phyloP scores from a whole-genome alignment of 768 basidiomycete genomes.

The Rhodotorula paludigena region DNA sequence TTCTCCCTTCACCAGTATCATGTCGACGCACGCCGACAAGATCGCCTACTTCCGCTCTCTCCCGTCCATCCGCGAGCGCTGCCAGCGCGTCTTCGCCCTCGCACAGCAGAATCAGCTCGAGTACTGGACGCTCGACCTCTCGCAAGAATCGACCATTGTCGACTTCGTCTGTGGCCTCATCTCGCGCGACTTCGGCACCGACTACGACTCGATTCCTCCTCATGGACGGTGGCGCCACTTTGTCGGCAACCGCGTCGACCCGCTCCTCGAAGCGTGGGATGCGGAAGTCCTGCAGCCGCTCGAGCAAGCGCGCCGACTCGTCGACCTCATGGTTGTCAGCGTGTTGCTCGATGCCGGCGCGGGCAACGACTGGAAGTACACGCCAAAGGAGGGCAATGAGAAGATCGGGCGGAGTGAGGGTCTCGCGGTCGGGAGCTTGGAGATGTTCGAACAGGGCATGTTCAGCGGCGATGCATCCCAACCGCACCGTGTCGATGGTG shows the following conservation, averaged over 20 bases:
- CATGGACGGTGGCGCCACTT: conserved; percentile 81
- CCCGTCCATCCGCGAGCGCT: conserved; percentile 83
- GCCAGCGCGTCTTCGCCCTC: conserved; percentile 68
- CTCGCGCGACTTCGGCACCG: conserved; percentile 66
- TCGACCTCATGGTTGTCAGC: conserved; percentile 85
- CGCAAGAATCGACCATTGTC: conserved; percentile 59
- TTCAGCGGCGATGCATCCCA: conserved; percentile 66
- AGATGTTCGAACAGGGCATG: conserved; percentile 79
- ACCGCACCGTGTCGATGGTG: conserved; percentile 75
- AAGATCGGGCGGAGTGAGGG: conserved; percentile 65
- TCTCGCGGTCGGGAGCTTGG: conserved; percentile 78
- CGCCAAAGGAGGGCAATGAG: conserved; percentile 53
- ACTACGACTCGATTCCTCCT: conserved; percentile 57
- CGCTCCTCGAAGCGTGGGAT: conserved; percentile 39
- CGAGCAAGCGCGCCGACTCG: conserved; percentile 63
- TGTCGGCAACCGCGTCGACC: conserved; percentile 38
- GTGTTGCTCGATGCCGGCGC: conserved; percentile 94
- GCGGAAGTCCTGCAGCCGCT: conserved; percentile 25
- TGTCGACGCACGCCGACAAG: conserved; percentile 5
- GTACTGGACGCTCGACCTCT: conserved; percentile 80
- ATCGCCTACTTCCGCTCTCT: conserved; percentile 68
- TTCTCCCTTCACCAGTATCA: not conserved
- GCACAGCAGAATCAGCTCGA: conserved; percentile 69
- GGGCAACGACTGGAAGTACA: conserved; percentile 73
- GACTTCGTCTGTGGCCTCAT: conserved; percentile 43